Percentiles rank a stretch among this genome's conserved stretches.
These are phyloP conservation scores for Cladophialophora carrionii DNA, from an alignment of 2,329 filamentous ascomycete species.

Conservation along the genomic window DNA sequence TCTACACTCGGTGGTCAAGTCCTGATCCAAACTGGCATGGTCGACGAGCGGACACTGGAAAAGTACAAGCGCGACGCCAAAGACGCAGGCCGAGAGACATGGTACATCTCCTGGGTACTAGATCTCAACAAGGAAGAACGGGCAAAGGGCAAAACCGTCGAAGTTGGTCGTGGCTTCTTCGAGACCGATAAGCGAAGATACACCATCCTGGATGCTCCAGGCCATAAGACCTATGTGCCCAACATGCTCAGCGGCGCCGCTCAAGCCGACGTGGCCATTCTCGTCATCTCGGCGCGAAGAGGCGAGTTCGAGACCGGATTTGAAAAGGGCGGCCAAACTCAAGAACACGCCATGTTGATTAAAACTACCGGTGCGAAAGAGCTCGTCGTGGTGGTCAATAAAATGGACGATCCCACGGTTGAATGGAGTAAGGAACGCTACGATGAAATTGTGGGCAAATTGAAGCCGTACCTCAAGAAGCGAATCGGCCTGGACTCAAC, in stretches of 20 bases:
- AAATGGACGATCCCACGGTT: constrained; percentile 98
- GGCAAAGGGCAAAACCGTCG: constrained; percentile 95
- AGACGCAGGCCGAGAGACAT: constrained; percentile 93
- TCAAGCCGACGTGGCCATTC: constrained; percentile 88
- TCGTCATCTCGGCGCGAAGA: constrained; percentile 95
- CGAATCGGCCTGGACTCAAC: constrained; percentile 73
- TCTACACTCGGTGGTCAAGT: constrained; percentile 94
- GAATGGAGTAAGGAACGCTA: constrained; percentile 93
- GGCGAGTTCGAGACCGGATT: constrained; percentile 99
- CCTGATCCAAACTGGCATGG: constrained; percentile 93
- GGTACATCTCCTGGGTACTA: constrained; percentile 98
- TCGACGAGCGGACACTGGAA: constrained; percentile 97
- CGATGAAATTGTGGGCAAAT: constrained; percentile 89
- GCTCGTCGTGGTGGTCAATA: constrained; percentile 92
- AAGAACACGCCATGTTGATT: constrained; percentile 96
- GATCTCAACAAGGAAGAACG: constrained; percentile 97
- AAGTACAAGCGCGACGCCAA: constrained; percentile 98
- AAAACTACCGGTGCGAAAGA: constrained; percentile 99
- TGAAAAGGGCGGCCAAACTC: constrained; percentile 88
- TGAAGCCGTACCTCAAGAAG: constrained; percentile 78
- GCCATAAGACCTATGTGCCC: constrained; percentile 96
- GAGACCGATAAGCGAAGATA: constrained; percentile 96
- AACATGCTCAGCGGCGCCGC: constrained; percentile 97
- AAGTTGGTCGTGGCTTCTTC: constrained; percentile 93
- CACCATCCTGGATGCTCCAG: constrained; percentile 94